Evolutionary conservation across 2,329 filamentous ascomycete genomes (phyloP).

Genomic region (Scedosporium minutisporum): DNA sequence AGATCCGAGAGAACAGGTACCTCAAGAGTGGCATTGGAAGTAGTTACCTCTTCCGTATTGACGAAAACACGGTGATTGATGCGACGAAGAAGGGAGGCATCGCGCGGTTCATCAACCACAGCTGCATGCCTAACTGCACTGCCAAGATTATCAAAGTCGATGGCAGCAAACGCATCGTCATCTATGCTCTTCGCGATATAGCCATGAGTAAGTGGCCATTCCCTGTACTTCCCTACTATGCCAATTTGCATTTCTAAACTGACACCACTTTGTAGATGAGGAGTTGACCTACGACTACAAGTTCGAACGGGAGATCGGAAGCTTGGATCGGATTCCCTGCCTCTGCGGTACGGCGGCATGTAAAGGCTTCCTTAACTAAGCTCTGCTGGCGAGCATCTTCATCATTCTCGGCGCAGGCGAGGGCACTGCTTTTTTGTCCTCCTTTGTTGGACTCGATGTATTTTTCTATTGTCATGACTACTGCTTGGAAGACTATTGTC

Average conservation of each 20-base stretch:
- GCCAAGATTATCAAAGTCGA: constrained; percentile 99
- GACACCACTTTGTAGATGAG: constrained; percentile 56
- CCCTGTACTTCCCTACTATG: constrained; percentile 3
- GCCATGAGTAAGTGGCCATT: constrained; percentile 63
- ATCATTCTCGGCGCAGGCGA: neutral
- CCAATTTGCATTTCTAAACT: constrained; percentile 14
- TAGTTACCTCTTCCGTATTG: constrained; percentile 95
- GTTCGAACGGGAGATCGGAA: constrained; percentile 94
- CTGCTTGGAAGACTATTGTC: neutral
- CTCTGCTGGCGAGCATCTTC: neutral
- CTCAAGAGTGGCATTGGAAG: constrained; percentile 94
- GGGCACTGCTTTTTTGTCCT: neutral
- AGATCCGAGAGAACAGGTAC: constrained; percentile 85
- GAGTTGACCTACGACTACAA: constrained; percentile 99
- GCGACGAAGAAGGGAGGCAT: constrained; percentile 98
- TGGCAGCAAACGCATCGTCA: constrained; percentile 95
- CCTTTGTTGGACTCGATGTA: neutral
- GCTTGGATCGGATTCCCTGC: constrained; percentile 90
- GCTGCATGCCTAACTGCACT: constrained; percentile 95
- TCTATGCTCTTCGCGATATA: constrained; percentile 94
- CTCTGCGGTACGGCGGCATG: constrained; percentile 92
- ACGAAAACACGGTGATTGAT: constrained; percentile 95
- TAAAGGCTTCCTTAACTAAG: constrained; percentile 95
- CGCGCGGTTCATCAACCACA: constrained; percentile 97
- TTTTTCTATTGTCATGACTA: neutral